Base-by-base conservation (phyloP, 345 rosid species). In the Physaria fendleri region DNA sequence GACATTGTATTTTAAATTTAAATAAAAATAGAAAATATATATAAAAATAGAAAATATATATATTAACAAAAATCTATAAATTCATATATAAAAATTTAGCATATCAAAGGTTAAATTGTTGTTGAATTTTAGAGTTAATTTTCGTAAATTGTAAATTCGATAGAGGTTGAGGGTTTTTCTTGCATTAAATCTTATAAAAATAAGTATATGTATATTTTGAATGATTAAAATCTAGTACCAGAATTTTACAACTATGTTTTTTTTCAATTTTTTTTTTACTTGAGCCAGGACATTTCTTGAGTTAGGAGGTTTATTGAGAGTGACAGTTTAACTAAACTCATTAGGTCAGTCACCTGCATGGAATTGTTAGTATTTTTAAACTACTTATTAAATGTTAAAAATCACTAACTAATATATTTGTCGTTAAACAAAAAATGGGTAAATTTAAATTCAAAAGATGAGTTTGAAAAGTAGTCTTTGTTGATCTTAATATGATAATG, bases 271-370 rank as follows among this genome's bases (percentile, higher is more conserved):
- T 61, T 62, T 61, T 54, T 62, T 55, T 62, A 62, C 54, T 47
- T 55, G 32, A 62, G 12, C 41, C 24, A 37, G 48, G 7, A 50
- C 38, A 18, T 71, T 59, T 58, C 71, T 58, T 71, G 62, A 64
- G 66, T 67, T 62, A 14, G 45, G 17, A 13, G 59, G 54, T 33
- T 67, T 12, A 18, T 49, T 56, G 81, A 74, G 21, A 59, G 32
- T 13, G 76, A 71, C 78, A 64, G 15, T 47, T n/a, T 59, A 74
- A 74, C 78, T 47, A 71, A 71, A 20, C 33, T 38, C 46, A 21
- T 60, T 60, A 60, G 47, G 62, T 68, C 56, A 53, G 68, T 35
- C 63, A 62, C 45, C 56, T 69, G 63, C 56, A 69, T 61, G 57
- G 63, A 53, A 53, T 38, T 56, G 11, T 56, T 1, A 11, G 27